Conservation (phyloP, 306 rosid genomes). For the Amphicarpaea edgeworthii region DNA sequence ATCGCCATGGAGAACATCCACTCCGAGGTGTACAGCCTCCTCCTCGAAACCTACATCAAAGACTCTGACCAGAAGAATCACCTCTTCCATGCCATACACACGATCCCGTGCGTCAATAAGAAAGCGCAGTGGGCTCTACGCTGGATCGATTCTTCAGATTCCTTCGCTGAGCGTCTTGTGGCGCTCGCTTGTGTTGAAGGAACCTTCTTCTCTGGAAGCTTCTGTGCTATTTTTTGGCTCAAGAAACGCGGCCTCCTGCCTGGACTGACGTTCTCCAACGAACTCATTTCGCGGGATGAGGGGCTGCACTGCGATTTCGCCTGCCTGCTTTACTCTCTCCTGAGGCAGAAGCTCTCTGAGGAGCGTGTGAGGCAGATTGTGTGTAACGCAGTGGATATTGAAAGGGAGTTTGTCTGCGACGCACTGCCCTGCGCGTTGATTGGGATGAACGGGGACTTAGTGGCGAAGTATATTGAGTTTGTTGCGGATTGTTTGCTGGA, state of each 20-base stretch:
- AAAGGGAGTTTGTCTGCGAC: conserved; percentile 83
- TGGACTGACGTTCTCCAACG: conserved; percentile 86
- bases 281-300: conserved; percentile 85
- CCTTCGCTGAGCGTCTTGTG: conserved; percentile 58
- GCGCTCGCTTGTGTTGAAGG: conserved; percentile 95
- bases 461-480: conserved; percentile 83
- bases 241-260: conserved; percentile 93
- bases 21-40: conserved; percentile 88
- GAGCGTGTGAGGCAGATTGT: conserved; percentile 70
- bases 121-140: conserved; percentile 79
- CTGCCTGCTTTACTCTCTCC: conserved; percentile 65
- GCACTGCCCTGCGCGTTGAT: conserved; percentile 83
- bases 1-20: conserved; percentile 91
- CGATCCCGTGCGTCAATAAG: conserved; percentile 69
- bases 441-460: conserved; percentile 80
- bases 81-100: conserved; percentile 67
- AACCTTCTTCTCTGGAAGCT: conserved; percentile 87
- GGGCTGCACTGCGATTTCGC: conserved; percentile 90
- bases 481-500: conserved; percentile 79
- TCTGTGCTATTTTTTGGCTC: conserved; percentile 87
- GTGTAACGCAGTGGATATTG: conserved; percentile 71
- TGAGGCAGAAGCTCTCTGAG: conserved; percentile 58
- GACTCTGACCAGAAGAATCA: conserved; percentile 64
- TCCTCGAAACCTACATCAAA: conserved; percentile 77
- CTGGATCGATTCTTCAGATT: conserved; percentile 54